phyloP scores from a whole-genome alignment of 345 rosid species.

The Pugionium dolabratum region DNA sequence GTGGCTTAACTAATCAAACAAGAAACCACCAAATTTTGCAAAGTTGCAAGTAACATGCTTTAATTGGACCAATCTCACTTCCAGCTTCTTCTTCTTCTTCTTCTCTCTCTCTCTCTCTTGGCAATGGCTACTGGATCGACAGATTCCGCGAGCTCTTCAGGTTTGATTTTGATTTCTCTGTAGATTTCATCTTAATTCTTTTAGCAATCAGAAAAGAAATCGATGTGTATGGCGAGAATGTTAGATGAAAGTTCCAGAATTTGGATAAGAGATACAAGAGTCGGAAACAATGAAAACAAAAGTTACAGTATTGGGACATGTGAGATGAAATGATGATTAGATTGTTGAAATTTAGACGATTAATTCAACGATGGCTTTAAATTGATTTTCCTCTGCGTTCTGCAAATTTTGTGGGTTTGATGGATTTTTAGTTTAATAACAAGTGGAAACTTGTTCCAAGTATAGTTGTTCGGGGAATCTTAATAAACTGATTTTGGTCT shows the following conservation, averaged over 20 bases:
- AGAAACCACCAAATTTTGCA: constrained; percentile 25
- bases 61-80: constrained; percentile 9
- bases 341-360: neutral
- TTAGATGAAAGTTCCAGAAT: neutral
- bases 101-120: constrained; percentile 12
- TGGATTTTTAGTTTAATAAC: neutral
- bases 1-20: constrained; percentile 18
- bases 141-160: constrained; percentile 32
- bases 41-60: constrained; percentile 18
- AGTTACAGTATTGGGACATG: neutral
- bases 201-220: neutral
- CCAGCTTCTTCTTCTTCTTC: neutral
- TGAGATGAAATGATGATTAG: constrained; percentile 27
- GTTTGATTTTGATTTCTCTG: constrained; percentile 6
- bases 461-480: constrained; percentile 1
- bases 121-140: constrained; percentile 35
- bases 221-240: neutral
- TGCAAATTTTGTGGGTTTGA: constrained; percentile 14
- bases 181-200: neutral
- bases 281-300: neutral
- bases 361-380: constrained; percentile 7
- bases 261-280: neutral
- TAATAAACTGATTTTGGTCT: constrained; percentile 7
- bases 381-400: neutral
- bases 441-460: neutral